Percentiles rank a stretch among this genome's conserved stretches.
These are phyloP conservation scores for Talaromyces sp. DNA, from an alignment of 2,329 filamentous ascomycete genomes.

Conservation along the genomic window DNA sequence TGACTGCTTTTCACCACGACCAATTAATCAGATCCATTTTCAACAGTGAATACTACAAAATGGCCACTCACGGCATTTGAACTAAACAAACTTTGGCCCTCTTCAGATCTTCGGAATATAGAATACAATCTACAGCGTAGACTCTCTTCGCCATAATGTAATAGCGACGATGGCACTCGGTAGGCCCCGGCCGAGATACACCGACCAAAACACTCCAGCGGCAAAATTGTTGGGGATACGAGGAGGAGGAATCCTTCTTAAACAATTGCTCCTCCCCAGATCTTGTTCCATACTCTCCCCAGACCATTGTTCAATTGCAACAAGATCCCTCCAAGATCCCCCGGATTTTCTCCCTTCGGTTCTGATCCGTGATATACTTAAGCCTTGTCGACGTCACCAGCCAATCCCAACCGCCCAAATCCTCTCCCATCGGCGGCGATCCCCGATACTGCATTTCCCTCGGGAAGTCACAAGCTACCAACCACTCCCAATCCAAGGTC, in stretches of 20 bases:
- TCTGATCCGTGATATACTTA: background rate
- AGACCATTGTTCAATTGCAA: background rate
- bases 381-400: constrained; percentile 5
- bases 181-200: constrained; percentile 20
- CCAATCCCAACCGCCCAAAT: constrained; percentile 12
- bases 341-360: background rate
- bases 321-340: too few species aligned
- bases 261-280: constrained; percentile 7
- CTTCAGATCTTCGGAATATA: background rate
- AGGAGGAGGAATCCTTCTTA: constrained; percentile 4
- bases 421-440: constrained; percentile 25
- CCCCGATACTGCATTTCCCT: constrained; percentile 29
- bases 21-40: background rate
- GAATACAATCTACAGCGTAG: constrained; percentile 19
- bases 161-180: constrained; percentile 3
- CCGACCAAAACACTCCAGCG: constrained; percentile 7
- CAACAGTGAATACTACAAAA: background rate
- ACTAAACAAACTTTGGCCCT: background rate
- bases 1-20: too few species aligned
- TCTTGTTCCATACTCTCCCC: background rate
- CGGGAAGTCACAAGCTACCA: constrained; percentile 23
- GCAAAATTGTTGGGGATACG: background rate
- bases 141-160: background rate
- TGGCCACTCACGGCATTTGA: background rate
- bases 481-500: constrained; percentile 4